A percentile compares a stretch with the other conserved stretches of the same genome.
Conservation (phyloP, 192 early-diverging fungal genomes). For the Podila minutissima region DNA sequence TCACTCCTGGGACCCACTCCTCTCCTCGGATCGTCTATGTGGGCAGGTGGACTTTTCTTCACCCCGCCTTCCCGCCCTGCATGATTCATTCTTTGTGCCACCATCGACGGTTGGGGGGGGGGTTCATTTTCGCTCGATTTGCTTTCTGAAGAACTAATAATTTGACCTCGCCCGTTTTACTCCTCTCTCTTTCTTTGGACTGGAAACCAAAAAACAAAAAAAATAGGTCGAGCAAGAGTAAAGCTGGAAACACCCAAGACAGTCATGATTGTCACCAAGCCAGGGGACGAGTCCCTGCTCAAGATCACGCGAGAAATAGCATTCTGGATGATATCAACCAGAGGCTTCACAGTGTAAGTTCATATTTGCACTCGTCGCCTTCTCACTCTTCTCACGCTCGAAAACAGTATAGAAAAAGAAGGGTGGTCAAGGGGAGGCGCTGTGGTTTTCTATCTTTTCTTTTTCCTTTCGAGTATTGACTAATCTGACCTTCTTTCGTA, state of each 20-base stretch:
- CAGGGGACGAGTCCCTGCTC: conserved; percentile 71
- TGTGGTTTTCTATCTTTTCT: too few species aligned
- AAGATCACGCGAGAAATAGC: conserved; percentile 76
- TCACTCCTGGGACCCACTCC: too few species aligned
- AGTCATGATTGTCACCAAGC: conserved; percentile 85
- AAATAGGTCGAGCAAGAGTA: conserved; percentile 55
- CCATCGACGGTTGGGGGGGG: too few species aligned
- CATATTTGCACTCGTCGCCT: background rate
- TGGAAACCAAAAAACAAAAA: background rate
- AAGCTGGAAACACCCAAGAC: conserved; percentile 53
- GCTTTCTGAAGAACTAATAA: background rate
- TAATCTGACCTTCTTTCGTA: too few species aligned
- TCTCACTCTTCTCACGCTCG: background rate
- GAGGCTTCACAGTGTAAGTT: conserved; percentile 61
- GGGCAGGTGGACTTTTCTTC: background rate
- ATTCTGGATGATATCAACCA: conserved; percentile 67
- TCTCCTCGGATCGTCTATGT: too few species aligned
- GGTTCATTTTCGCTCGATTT: too few species aligned
- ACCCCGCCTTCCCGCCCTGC: background rate
- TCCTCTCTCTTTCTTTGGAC: background rate
- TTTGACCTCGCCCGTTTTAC: background rate
- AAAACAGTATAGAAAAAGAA: too few species aligned
- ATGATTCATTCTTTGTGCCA: too few species aligned
- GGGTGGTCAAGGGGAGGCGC: too few species aligned
- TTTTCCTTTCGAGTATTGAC: too few species aligned